phyloP scores from a whole-genome alignment of 306 rosid species.

The Vigna trinervia region DNA sequence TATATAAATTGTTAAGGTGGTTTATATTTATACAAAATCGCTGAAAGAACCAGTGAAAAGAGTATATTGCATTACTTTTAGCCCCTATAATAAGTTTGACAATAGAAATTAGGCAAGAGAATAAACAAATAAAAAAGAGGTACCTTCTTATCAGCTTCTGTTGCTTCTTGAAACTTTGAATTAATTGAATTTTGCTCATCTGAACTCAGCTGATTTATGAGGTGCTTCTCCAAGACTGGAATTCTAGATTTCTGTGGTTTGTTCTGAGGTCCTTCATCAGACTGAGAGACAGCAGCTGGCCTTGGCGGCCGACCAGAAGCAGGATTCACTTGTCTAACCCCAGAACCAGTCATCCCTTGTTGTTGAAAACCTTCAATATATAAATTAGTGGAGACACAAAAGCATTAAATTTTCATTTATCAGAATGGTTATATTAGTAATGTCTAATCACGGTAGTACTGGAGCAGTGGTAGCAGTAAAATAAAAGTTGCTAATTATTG shows the following conservation, averaged over 20 bases:
- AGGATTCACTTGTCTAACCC: constrained; percentile 54
- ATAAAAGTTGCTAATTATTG: constrained; percentile 16
- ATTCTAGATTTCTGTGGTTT: constrained; percentile 68
- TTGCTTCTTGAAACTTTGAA: constrained; percentile 79
- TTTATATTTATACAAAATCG: background rate
- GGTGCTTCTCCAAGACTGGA: constrained; percentile 87
- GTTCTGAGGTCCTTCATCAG: constrained; percentile 68
- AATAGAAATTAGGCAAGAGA: constrained; percentile 21
- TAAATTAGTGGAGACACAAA: constrained; percentile 44
- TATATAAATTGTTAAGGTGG: background rate
- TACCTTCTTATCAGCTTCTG: constrained; percentile 91
- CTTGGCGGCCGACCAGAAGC: constrained; percentile 71
- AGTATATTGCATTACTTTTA: background rate
- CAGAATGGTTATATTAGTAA: constrained; percentile 13
- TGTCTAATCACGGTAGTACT: background rate
- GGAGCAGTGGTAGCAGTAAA: background rate
- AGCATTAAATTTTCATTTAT: constrained; percentile 24
- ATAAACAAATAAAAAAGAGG: constrained; percentile 37
- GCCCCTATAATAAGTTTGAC: constrained; percentile 3
- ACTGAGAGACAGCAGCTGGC: constrained; percentile 59
- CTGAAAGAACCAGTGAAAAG: background rate
- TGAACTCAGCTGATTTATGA: constrained; percentile 82
- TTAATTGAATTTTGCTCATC: constrained; percentile 83
- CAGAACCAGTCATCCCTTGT: constrained; percentile 66
- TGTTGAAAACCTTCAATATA: constrained; percentile 67